Base-by-base conservation (phyloP, 192 early-diverging fungal species). In the Spizellomyces sp. region DNA sequence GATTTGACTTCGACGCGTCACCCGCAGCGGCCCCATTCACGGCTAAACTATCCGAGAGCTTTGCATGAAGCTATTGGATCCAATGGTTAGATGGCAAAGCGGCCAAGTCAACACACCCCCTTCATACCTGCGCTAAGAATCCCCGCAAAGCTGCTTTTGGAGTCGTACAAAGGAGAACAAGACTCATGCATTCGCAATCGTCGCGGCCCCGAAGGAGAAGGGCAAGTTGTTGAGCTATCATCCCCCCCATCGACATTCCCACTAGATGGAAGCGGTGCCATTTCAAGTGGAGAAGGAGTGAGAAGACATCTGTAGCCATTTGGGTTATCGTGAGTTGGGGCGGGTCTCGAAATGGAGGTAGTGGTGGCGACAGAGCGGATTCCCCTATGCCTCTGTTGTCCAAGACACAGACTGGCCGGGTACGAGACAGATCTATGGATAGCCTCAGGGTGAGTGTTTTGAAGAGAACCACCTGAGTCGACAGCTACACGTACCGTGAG, bases 351-450 rank as follows among this genome's bases (percentile, higher is more conserved):
- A 43, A 27, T 22, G 56, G 58, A 2, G 69, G 69, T 6, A 58
- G 58, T 21, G 60, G 43, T 12, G 42, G 36, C 5, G 58, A 41
- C 43, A 45, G 45, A 44, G 36, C 55, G 43, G 76, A 78, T 42
- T 67, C 50, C 19, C 80, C 80, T 14, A 75, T 74, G 27, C 80
- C 80, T 22, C 80, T 64, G 62, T 81, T 75, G 64, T 81, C 80
- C 56, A 73, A 60, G 9, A 81, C 77, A 54, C 75, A 77, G 6
- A 80, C 75, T 19, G 71, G 67, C 36, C 66, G 59, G 10, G 14
- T 10, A 12, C n/a, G 42, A 10, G 69, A 36, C 9, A 61, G 44
- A 64, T 10, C 63, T 64, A 19, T 54, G 50, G 4, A 54, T 54
- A 19, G 2, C 14, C 1, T 19, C 50, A 54, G 12, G 12, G 27